Base-by-base conservation (phyloP, 2,329 filamentous ascomycete species). In the Hypoxylon rubiginosum region DNA sequence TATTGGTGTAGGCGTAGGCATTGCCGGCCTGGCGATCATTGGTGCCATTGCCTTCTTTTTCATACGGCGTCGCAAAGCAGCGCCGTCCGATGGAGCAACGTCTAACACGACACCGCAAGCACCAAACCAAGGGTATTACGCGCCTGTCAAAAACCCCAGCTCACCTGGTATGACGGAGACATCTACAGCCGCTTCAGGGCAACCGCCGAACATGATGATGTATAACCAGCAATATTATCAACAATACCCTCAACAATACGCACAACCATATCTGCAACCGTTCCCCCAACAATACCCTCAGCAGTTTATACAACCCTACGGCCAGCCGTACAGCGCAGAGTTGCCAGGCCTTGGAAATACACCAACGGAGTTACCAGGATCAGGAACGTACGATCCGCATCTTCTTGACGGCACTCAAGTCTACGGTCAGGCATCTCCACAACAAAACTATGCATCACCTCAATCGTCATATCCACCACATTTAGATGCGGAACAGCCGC, bases 1-100 rank as follows among this genome's bases (percentile, higher is more conserved):
- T 10, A 77, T 79, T 41, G 78, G 76, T 3, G 72, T 76, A 4
- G 79, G 77, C 30, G 74, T 74, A 9, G 70, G 71, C 4, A 45
- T 78, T 8, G 77, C 56, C 3, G 74, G 56, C 2, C 34, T 76
- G 17, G 71, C 62, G 32, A 43, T 67, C 15, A 58, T 76, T 6
- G 71, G 58, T 24, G 71, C 62, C 17, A 39, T 75, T 10, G 68
- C n/a, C 7, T 73, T 75, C 62, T 73, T 76, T 54, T 70, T 73
- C 50, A 52, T 73, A 30, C 72, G 71, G 7, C 73, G 80, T 39
- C 73, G 73, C 36, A 74, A 71, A 55, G 59, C 68, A 32, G 46
- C 24, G 15, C 1, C 64, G n/a, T 13, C 58, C 21, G 58, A 61
- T 11, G 52, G 19, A n/a, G 32, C 54, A 17, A 19, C 51, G 13